Evolutionary conservation across 2,329 filamentous ascomycete species (phyloP).

Genomic region (Neofusicoccum kwambonambiense): DNA sequence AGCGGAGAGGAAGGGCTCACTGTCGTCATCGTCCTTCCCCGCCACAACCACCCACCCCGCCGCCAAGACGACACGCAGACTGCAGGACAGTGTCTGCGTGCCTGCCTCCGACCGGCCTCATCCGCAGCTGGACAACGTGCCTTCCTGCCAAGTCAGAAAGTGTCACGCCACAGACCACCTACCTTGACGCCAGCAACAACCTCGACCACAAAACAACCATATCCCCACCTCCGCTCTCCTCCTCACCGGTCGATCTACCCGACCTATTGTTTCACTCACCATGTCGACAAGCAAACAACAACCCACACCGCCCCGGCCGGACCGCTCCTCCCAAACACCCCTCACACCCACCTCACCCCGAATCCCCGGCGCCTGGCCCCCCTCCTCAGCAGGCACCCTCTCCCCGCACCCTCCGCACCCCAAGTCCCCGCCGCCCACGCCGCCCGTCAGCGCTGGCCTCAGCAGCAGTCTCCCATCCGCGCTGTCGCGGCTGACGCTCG

Average conservation of each 20-base stretch:
- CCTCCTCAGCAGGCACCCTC: not conserved
- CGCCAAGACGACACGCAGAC: not conserved
- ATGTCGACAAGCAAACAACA: not conserved
- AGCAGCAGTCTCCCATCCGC: not conserved
- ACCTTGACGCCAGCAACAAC: not conserved
- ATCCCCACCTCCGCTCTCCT: not conserved
- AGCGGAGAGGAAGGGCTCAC: not conserved
- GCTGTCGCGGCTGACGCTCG: not conserved
- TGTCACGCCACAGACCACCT: not conserved
- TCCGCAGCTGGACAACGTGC: not conserved
- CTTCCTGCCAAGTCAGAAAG: not conserved
- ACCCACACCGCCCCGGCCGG: not conserved
- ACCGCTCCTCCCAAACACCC: not conserved
- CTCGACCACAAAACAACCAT: not conserved
- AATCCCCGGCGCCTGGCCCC: not conserved
- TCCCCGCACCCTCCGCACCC: not conserved
- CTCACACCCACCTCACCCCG: conserved; percentile 2
- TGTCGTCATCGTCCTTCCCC: not conserved
- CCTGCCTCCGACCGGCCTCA: not conserved
- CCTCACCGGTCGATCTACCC: too few relatives aligned
- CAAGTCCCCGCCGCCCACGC: not conserved
- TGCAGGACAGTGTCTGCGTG: not conserved
- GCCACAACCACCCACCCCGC: not conserved
- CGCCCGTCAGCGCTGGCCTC: conserved; percentile 6
- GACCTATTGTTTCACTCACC: not conserved